These are phyloP conservation scores for Spathaspora arborariae DNA, from an alignment of 805 yeast genomes.

Conservation along the genomic window DNA sequence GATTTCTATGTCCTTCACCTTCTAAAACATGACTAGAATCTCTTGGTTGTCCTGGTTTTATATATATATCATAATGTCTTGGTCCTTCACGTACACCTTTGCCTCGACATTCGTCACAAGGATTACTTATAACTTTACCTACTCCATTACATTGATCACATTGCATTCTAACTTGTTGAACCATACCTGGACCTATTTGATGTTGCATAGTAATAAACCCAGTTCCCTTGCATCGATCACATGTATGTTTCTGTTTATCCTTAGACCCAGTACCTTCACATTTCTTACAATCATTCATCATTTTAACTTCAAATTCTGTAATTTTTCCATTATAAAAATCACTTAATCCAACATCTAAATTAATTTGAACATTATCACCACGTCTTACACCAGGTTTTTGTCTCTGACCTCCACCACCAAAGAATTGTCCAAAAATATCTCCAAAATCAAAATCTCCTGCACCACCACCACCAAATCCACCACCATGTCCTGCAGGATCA, in stretches of 20 bases:
- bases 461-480: constrained; percentile 18
- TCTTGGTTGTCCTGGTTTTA: constrained; percentile 70
- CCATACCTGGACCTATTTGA: constrained; percentile 87
- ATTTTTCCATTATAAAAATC: constrained; percentile 72
- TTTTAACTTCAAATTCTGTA: constrained; percentile 54
- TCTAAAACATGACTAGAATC: constrained; percentile 52
- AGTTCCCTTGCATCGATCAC: constrained; percentile 69
- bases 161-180: constrained; percentile 74
- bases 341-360: constrained; percentile 51
- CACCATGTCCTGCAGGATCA: constrained; percentile 56
- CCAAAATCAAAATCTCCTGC: constrained; percentile 36
- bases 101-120: constrained; percentile 73
- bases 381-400: constrained; percentile 44
- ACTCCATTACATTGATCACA: constrained; percentile 81
- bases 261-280: constrained; percentile 86
- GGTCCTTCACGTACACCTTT: constrained; percentile 52
- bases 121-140: constrained; percentile 62
- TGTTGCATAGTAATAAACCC: constrained; percentile 65
- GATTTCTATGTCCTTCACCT: constrained; percentile 82
- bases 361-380: constrained; percentile 62
- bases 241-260: constrained; percentile 66
- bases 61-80: constrained; percentile 56
- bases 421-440: constrained; percentile 54
- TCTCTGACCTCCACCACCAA: constrained; percentile 19
- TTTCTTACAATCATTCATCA: constrained; percentile 71